A percentile compares a stretch with the other conserved stretches of the same genome.
phyloP scores from a whole-genome alignment of 805 yeast species.

The Wickerhamomyces hampshirensis region DNA sequence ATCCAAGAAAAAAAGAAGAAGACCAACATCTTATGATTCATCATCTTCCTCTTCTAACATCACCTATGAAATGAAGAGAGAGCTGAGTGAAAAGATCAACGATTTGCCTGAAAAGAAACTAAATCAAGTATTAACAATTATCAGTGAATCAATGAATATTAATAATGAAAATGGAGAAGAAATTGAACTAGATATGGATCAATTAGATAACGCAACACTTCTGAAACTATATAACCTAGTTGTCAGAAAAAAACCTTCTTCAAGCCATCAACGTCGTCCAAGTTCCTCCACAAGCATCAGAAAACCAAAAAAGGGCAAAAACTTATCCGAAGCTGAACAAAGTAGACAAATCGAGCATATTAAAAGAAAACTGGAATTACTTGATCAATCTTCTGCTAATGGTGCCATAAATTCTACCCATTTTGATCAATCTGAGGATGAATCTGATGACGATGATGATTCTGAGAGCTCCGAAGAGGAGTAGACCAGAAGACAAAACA shows the following conservation, averaged over 20 bases:
- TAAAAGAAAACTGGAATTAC: slow-evolving; percentile 70
- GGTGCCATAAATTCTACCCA: slow-evolving; percentile 18
- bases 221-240: slow-evolving; percentile 81
- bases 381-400: slow-evolving; percentile 35
- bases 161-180: slow-evolving; percentile 69
- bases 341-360: slow-evolving; percentile 62
- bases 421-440: slow-evolving; percentile 32
- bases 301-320: slow-evolving; percentile 42
- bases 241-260: slow-evolving; percentile 37
- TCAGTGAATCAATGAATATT: slow-evolving; percentile 69
- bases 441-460: slow-evolving; percentile 49
- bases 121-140: slow-evolving; percentile 77
- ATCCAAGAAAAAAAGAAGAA: slow-evolving; percentile 28
- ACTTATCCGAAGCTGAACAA: slow-evolving; percentile 62
- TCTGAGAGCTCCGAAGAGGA: slow-evolving; percentile 75
- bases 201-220: slow-evolving; percentile 78
- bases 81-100: slow-evolving; percentile 80
- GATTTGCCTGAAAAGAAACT: slow-evolving; percentile 74
- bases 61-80: slow-evolving; percentile 95
- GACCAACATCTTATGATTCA: slow-evolving; percentile 21
- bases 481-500: slow-evolving; percentile 22
- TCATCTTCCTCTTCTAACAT: slow-evolving; percentile 34
- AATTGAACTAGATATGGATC: slow-evolving; percentile 94
- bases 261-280: slow-evolving; percentile 3
- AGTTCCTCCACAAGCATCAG: slow-evolving; percentile 1